These are phyloP conservation scores for Penicillium ochrochloron DNA, from an alignment of 495 filamentous ascomycete species.

Conservation along the genomic window DNA sequence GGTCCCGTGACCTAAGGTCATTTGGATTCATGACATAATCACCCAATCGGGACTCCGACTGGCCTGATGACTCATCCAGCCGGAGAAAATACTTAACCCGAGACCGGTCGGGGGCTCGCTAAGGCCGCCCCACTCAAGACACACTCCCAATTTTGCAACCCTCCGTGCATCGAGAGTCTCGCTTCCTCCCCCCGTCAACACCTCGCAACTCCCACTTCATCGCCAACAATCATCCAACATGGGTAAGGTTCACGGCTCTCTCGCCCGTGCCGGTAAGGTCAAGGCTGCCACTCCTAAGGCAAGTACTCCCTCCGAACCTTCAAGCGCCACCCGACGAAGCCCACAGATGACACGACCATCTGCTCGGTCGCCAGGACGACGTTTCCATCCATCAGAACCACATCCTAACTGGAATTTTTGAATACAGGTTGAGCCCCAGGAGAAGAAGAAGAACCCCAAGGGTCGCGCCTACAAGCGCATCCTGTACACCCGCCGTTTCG, in stretches of 20 bases:
- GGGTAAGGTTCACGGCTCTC: constrained; percentile 50
- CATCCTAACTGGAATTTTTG: constrained; percentile 31
- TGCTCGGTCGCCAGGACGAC: constrained; percentile 13
- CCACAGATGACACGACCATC: constrained; percentile 3
- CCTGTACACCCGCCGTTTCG: constrained; percentile 96
- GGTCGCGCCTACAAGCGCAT: constrained; percentile 98
- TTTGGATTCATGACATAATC: background rate
- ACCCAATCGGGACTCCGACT: constrained; percentile 5
- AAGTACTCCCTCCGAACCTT: constrained; percentile 35
- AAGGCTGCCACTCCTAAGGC: constrained; percentile 92
- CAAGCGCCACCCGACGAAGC: constrained; percentile 18
- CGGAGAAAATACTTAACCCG: constrained; percentile 21
- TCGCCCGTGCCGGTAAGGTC: constrained; percentile 97
- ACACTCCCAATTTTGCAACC: constrained; percentile 41
- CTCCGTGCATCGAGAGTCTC: constrained; percentile 30
- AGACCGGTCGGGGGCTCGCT: constrained; percentile 27
- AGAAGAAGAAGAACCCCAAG: constrained; percentile 74
- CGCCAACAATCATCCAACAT: constrained; percentile 42
- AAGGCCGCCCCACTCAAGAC: constrained; percentile 38
- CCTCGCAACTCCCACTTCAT: constrained; percentile 28
- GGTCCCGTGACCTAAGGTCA: background rate
- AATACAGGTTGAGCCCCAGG: constrained; percentile 47
- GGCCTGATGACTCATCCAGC: constrained; percentile 1
- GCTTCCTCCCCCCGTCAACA: constrained; percentile 37
- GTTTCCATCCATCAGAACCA: constrained; percentile 14